Evolutionary conservation across 345 rosid genomes (phyloP).

Genomic region (Syzygium aromaticum): DNA sequence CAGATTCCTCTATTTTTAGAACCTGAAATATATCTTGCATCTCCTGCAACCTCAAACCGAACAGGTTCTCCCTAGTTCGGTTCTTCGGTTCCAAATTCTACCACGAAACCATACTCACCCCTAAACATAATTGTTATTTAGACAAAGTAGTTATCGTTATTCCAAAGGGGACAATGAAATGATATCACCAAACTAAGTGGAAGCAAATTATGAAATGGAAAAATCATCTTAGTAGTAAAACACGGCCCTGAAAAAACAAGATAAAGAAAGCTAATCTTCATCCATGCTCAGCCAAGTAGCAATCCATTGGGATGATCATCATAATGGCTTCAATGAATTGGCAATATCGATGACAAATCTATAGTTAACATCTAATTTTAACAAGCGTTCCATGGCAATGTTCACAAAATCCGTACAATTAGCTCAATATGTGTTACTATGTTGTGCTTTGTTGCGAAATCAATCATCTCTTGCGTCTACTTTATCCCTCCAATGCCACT

Average conservation of each 20-base stretch:
- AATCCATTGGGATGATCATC: not conserved
- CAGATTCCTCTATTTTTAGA: too few species aligned
- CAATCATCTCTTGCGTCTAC: constrained; percentile 23
- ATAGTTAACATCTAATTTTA: constrained; percentile 6
- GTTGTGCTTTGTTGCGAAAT: constrained; percentile 7
- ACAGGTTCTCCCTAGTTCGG: too few species aligned
- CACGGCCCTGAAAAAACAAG: not conserved
- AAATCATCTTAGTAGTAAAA: not conserved
- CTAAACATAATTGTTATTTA: too few species aligned
- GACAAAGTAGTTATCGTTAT: not conserved
- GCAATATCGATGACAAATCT: constrained; percentile 20
- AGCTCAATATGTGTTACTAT: constrained; percentile 8
- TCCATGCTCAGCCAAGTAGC: not conserved
- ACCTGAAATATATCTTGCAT: too few species aligned
- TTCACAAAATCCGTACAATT: constrained; percentile 14
- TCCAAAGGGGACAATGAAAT: not conserved
- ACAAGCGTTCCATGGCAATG: constrained; percentile 10
- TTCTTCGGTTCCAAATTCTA: too few species aligned
- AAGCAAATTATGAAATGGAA: not conserved
- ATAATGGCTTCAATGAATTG: not conserved
- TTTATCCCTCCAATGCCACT: constrained; percentile 12
- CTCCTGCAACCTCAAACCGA: too few species aligned
- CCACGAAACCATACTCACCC: too few species aligned
- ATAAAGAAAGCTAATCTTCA: not conserved
- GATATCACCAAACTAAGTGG: not conserved